Conservation (phyloP, 257 asterid genomes). For the Hygrophila difformis region DNA sequence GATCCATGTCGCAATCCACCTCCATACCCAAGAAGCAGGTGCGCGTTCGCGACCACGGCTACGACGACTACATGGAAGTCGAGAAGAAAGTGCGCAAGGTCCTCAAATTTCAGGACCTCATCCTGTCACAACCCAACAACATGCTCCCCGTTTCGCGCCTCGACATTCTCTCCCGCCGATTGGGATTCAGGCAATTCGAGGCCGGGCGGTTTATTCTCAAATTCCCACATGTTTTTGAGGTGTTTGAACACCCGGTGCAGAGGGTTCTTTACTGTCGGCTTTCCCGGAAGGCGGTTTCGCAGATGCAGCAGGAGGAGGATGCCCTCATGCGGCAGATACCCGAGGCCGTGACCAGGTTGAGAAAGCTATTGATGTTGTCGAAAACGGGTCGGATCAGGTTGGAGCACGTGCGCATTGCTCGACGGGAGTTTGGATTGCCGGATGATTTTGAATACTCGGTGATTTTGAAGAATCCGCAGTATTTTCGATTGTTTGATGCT, state of each 20-base stretch:
- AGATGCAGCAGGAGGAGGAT: conserved; percentile 53
- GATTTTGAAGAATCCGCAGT: conserved; percentile 51
- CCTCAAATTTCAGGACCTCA: conserved; percentile 58
- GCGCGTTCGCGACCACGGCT: conserved; percentile 78
- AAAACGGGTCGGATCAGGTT: conserved; percentile 65
- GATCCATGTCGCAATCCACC: conserved; percentile 68
- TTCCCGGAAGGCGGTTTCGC: conserved; percentile 47
- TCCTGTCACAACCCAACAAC: conserved; percentile 50
- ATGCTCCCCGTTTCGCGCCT: conserved; percentile 56
- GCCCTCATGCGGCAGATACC: conserved; percentile 65
- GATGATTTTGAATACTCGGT: conserved; percentile 79
- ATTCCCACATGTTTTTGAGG: conserved; percentile 74
- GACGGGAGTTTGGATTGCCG: conserved; percentile 74
- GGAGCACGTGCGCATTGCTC: conserved; percentile 76
- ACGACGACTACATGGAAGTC: conserved; percentile 76
- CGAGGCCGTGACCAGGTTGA: conserved; percentile 46
- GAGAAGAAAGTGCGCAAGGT: conserved; percentile 74
- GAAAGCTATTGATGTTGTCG: conserved; percentile 59
- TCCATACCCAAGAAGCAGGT: conserved; percentile 70
- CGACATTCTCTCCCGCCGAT: conserved; percentile 53
- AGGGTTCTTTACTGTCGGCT: conserved; percentile 67
- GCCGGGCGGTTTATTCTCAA: conserved; percentile 69
- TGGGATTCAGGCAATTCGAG: conserved; percentile 67
- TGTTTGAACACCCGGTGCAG: conserved; percentile 92
- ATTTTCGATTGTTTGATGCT: conserved; percentile 68